phyloP scores from a whole-genome alignment of 2,329 filamentous ascomycete genomes.

The Colletotrichum destructivum region DNA sequence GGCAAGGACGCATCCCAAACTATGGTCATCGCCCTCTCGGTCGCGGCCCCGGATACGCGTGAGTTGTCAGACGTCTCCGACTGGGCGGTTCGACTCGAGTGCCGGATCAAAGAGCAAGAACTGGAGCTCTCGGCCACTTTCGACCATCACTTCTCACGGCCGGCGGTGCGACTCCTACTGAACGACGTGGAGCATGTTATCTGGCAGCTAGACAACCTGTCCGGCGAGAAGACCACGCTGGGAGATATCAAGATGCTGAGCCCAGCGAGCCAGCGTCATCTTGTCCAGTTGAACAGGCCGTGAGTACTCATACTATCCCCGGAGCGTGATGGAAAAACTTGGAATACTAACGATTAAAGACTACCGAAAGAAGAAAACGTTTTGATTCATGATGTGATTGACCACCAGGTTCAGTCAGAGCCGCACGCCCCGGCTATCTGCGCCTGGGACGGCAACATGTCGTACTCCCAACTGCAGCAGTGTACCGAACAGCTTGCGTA shows the following conservation, averaged over 20 bases:
- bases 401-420: background rate
- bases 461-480: conserved; percentile 14
- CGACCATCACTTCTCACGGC: background rate
- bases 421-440: conserved; percentile 8
- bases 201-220: conserved; percentile 3
- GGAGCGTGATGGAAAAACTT: accelerated
- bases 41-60: no score
- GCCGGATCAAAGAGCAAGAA: background rate
- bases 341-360: background rate
- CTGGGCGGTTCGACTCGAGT: background rate
- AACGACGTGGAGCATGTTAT: conserved; percentile 26
- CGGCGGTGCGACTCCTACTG: background rate
- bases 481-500: background rate
- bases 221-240: background rate
- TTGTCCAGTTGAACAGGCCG: conserved; percentile 26
- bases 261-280: conserved; percentile 21
- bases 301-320: background rate
- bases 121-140: conserved; percentile 3
- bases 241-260: background rate
- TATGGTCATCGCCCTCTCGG: background rate
- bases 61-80: background rate
- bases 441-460: conserved; percentile 29
- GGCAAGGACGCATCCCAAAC: background rate
- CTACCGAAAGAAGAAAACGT: background rate
- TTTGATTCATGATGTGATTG: background rate